Evolutionary conservation across 2,329 filamentous ascomycete species (phyloP).

Genomic region (Ilyonectria mors-panacis): DNA sequence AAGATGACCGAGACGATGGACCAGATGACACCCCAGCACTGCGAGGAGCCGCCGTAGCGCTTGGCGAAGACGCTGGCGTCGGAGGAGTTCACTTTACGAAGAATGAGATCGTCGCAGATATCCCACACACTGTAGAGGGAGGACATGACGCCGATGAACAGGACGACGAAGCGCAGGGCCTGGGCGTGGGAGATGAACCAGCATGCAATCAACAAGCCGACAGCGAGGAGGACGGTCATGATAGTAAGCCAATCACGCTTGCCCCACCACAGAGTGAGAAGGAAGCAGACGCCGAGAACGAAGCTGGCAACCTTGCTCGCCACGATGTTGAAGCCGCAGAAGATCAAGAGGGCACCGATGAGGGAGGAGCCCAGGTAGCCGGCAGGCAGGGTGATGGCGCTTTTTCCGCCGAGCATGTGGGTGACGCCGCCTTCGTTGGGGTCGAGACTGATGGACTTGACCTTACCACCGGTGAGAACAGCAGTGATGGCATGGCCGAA

Average conservation of each 20-base stretch:
- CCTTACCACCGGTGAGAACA: constrained; percentile 79
- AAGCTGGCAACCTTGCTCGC: constrained; percentile 85
- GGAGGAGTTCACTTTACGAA: constrained; percentile 84
- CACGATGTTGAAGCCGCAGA: constrained; percentile 86
- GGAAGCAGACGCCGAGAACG: constrained; percentile 79
- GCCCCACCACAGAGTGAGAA: constrained; percentile 88
- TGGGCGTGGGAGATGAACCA: constrained; percentile 87
- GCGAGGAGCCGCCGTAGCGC: constrained; percentile 83
- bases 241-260: constrained; percentile 85
- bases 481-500: constrained; percentile 83
- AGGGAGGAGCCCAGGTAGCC: constrained; percentile 84
- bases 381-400: constrained; percentile 80
- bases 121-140: constrained; percentile 87
- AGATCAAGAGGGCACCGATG: constrained; percentile 83
- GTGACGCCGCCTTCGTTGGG: constrained; percentile 86
- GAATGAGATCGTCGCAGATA: constrained; percentile 86
- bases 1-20: constrained; percentile 79
- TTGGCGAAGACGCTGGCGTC: constrained; percentile 86
- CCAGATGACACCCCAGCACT: constrained; percentile 88
- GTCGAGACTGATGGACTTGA: constrained; percentile 82
- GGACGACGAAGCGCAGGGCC: constrained; percentile 79
- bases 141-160: constrained; percentile 88
- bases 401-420: constrained; percentile 80
- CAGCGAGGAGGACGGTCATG: constrained; percentile 76
- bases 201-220: constrained; percentile 79